Conservation (phyloP, 306 rosid genomes). For the Urtica urens region DNA sequence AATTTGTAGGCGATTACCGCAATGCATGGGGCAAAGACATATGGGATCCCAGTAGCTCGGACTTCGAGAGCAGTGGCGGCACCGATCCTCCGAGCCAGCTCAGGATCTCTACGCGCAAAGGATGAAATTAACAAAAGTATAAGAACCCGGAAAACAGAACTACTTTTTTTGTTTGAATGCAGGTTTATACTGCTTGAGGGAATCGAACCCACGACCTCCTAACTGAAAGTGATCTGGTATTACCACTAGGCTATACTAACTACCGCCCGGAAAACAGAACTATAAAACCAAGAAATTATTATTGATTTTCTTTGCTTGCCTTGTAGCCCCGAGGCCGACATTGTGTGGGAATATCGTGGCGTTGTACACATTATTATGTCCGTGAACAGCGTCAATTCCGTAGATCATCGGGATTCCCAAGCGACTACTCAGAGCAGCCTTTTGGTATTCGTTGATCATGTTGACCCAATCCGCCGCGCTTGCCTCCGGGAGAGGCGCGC, state of each 20-base stretch:
- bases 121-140: too few relatives aligned
- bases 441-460: conserved; percentile 82
- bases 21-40: conserved; percentile 89
- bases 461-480: conserved; percentile 80
- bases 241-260: too few relatives aligned
- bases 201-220: too few relatives aligned
- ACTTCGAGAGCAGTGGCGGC: conserved; percentile 93
- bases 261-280: too few relatives aligned
- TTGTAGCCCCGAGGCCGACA: conserved; percentile 88
- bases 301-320: too few relatives aligned
- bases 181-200: too few relatives aligned
- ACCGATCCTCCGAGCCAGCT: conserved; percentile 55
- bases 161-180: too few relatives aligned
- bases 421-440: conserved; percentile 63
- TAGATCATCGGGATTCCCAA: conserved; percentile 93
- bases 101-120: conserved; percentile 48
- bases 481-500: conserved; percentile 80
- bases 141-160: too few relatives aligned
- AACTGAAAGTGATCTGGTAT: too few relatives aligned
- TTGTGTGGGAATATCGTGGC: conserved; percentile 96
- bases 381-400: conserved; percentile 97
- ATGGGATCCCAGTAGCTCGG: conserved; percentile 89
- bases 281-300: too few relatives aligned
- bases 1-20: conserved; percentile 36
- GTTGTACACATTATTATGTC: conserved; percentile 87